Evolutionary conservation across 192 early-diverging fungal species (phyloP), one percentile per base, ranked within the genome.

Genomic region (Coemansia javaensis): DNA sequence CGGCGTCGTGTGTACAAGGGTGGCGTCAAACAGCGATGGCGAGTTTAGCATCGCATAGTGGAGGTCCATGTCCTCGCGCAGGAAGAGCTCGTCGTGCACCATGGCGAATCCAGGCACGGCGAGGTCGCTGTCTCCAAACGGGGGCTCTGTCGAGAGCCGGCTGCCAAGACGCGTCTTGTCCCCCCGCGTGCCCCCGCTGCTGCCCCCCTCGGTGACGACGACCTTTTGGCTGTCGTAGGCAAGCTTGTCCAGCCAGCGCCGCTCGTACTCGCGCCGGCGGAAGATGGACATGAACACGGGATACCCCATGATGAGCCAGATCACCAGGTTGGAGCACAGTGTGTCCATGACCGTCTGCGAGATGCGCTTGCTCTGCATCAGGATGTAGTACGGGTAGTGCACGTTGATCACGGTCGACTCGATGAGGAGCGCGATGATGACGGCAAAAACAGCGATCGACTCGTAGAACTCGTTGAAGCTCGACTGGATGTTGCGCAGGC

Each of bases 381-480:
- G 38, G 11, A 59, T 50, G 13, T 57, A 69, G 40, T 58, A 50
- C 47, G 20, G 18, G 42, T 57, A 62, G 12, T 35, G 50, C 25
- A 62, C 25, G 28, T 62, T 48, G 22, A 21, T 52, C 13, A 69
- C 50, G 4, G 59, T 50, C 1, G 52, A 44, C 30, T 62, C 66
- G 5, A 53, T 35, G 7, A 69, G 54, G 9, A 51, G 37, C 5
- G 44, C 22, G 1, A 69, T 69, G 31, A 55, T 53, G 12, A 62
- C 37, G 10, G 34, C 34, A 39, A 69, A 69, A 16, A 69, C 40
- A 1, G 53, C 58, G 12, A 68, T 33, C 10, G 66, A 68, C 38
- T 68, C 66, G 58, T 20, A 32, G 43, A 61, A 61, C 50, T 68
- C 66, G 49, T 68, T 68, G 33, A 68, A 68, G 33, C 66, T 68